These are phyloP conservation scores for Litchi chinensis DNA, from an alignment of 345 rosid genomes.

Conservation along the genomic window DNA sequence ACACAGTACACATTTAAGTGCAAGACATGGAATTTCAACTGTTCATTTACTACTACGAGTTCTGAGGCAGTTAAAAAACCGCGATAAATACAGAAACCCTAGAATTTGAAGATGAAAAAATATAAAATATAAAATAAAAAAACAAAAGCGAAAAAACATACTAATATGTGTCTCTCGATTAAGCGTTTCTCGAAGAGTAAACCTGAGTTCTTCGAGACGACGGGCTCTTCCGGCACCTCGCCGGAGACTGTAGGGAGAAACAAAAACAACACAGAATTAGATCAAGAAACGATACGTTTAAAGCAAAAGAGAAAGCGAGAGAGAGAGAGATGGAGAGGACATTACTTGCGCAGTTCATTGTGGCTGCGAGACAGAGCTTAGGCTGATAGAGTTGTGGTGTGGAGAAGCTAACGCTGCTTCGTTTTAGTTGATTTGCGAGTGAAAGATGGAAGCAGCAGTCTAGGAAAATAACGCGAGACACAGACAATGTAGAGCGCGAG, in stretches of 20 bases:
- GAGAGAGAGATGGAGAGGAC: slow-evolving; percentile 15
- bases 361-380: slow-evolving; percentile 32
- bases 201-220: slow-evolving; percentile 78
- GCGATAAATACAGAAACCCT: slow-evolving; percentile 33
- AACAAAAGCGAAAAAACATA: slow-evolving; percentile 18
- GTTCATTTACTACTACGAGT: background rate
- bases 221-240: slow-evolving; percentile 94
- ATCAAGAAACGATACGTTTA: slow-evolving; percentile 3
- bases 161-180: slow-evolving; percentile 83
- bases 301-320: background rate
- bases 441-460: slow-evolving; percentile 7
- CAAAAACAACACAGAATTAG: slow-evolving; percentile 16
- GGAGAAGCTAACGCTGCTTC: slow-evolving; percentile 12
- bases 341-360: slow-evolving; percentile 87
- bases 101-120: slow-evolving; percentile 16
- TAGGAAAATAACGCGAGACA: background rate
- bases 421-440: background rate
- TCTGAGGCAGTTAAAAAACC: background rate
- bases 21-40: background rate
- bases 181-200: slow-evolving; percentile 86
- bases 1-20: background rate
- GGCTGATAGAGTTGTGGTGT: background rate
- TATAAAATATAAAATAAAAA: background rate
- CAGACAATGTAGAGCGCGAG: background rate
- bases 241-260: slow-evolving; percentile 67